Conservation (phyloP, 2,329 filamentous ascomycete species). For the Pseudogymnoascus verrucosus region DNA sequence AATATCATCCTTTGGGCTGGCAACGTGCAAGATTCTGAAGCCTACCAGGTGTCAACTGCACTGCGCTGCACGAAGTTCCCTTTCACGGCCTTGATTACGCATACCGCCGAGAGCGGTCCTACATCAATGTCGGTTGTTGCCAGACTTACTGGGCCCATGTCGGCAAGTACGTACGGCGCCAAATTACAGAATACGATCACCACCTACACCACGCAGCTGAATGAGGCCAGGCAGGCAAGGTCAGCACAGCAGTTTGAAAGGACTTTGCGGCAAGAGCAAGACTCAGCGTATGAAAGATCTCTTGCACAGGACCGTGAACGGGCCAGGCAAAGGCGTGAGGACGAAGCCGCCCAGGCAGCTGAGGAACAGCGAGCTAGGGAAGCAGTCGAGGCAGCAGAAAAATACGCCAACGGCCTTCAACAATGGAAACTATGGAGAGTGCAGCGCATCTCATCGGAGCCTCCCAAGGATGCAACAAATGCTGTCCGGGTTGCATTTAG, state of each 20-base stretch:
- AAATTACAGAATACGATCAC: slow-evolving; percentile 68
- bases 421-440: slow-evolving; percentile 81
- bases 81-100: slow-evolving; percentile 76
- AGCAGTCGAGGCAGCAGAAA: slow-evolving; percentile 49
- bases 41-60: slow-evolving; percentile 84
- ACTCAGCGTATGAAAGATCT: slow-evolving; percentile 87
- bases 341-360: slow-evolving; percentile 61
- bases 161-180: slow-evolving; percentile 62
- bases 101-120: slow-evolving; percentile 75
- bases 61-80: slow-evolving; percentile 89
- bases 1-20: slow-evolving; percentile 88
- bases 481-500: slow-evolving; percentile 64
- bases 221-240: slow-evolving; percentile 65
- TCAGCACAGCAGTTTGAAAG: slow-evolving; percentile 75
- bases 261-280: slow-evolving; percentile 76
- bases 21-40: slow-evolving; percentile 85
- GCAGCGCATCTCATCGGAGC: slow-evolving; percentile 59
- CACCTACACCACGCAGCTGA: slow-evolving; percentile 68
- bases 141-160: slow-evolving; percentile 64
- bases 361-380: slow-evolving; percentile 55
- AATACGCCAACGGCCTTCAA: slow-evolving; percentile 40
- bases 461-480: slow-evolving; percentile 53
- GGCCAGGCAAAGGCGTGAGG: slow-evolving; percentile 66
- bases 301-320: slow-evolving; percentile 82
- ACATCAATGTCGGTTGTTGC: slow-evolving; percentile 88